Evolutionary conservation across 2,329 filamentous ascomycete genomes (phyloP).

Genomic region (Aspergillus fructus): DNA sequence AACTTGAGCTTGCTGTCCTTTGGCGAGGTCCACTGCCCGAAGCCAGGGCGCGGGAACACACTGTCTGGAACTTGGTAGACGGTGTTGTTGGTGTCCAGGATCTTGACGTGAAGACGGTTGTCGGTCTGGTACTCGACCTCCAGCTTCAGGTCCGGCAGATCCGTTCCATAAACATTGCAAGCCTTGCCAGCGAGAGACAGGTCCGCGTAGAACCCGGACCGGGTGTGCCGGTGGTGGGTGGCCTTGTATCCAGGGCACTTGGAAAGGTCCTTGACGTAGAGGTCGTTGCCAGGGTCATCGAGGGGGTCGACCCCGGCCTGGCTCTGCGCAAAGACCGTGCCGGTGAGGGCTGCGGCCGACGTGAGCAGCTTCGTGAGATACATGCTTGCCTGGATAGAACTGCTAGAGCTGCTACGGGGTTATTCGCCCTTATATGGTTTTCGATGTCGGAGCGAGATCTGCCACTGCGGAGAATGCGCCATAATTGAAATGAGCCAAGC

Average conservation of each 20-base stretch:
- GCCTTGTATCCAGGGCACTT: conserved; percentile 41
- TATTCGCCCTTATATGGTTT: not conserved
- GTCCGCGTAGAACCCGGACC: conserved; percentile 62
- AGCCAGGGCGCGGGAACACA: conserved; percentile 62
- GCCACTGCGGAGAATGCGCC: not conserved
- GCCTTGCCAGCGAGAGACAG: conserved; percentile 66
- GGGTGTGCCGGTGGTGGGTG: conserved; percentile 29
- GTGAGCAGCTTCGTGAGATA: conserved; percentile 15
- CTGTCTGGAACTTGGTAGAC: conserved; percentile 74
- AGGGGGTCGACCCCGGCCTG: conserved; percentile 26
- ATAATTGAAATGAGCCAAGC: too few species aligned
- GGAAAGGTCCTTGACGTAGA: conserved; percentile 51
- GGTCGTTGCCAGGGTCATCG: conserved; percentile 16
- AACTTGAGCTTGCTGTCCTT: conserved; percentile 53
- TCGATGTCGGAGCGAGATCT: not conserved
- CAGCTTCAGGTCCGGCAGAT: conserved; percentile 57
- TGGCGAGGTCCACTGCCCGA: conserved; percentile 25
- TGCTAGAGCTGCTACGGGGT: not conserved
- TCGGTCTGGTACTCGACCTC: conserved; percentile 62
- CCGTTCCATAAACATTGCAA: conserved; percentile 61
- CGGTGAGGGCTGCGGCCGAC: conserved; percentile 11
- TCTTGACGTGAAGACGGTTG: conserved; percentile 69
- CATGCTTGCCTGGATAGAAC: conserved; percentile 7
- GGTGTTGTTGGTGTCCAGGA: conserved; percentile 66
- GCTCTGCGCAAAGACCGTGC: conserved; percentile 15